These are phyloP conservation scores for Gentiana straminea DNA, from an alignment of 257 asterid species.

Conservation along the genomic window DNA sequence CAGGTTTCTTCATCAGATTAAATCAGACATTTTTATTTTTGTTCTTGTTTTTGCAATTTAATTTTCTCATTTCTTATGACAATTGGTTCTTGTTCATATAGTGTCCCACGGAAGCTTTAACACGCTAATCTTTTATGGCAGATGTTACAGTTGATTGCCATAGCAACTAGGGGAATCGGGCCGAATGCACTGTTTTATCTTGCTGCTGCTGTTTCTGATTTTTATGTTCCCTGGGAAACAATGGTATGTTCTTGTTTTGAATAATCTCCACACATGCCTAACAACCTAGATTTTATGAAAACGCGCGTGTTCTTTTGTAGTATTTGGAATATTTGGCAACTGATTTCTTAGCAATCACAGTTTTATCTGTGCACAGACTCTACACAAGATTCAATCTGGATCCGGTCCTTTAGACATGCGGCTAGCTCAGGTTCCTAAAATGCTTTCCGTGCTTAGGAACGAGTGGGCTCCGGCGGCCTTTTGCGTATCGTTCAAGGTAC, in stretches of 20 bases:
- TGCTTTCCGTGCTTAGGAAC: conserved; percentile 74
- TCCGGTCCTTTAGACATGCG: conserved; percentile 90
- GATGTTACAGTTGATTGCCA: conserved; percentile 62
- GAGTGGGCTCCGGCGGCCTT: conserved; percentile 93
- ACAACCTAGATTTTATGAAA: too few species aligned
- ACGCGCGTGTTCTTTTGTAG: too few species aligned
- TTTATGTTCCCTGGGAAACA: conserved; percentile 94
- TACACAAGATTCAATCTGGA: conserved; percentile 81
- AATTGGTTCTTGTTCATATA: not conserved
- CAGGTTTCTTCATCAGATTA: conserved; percentile 39
- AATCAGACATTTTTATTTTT: not conserved
- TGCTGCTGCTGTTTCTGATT: conserved; percentile 97
- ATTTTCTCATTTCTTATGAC: not conserved
- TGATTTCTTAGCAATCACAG: too few species aligned
- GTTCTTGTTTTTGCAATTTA: not conserved
- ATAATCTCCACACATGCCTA: too few species aligned
- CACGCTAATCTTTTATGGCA: conserved; percentile 18
- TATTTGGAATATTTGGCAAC: too few species aligned
- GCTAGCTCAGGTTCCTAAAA: conserved; percentile 86
- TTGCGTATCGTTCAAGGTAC: conserved; percentile 91
- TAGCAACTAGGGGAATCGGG: conserved; percentile 50
- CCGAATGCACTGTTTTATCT: conserved; percentile 71
- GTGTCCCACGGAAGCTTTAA: conserved; percentile 2
- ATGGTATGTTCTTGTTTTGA: conserved; percentile 29
- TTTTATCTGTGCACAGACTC: conserved; percentile 26